These are phyloP conservation scores for Parafenestella ontariensis DNA, from an alignment of 2,329 filamentous ascomycete genomes.

Conservation along the genomic window DNA sequence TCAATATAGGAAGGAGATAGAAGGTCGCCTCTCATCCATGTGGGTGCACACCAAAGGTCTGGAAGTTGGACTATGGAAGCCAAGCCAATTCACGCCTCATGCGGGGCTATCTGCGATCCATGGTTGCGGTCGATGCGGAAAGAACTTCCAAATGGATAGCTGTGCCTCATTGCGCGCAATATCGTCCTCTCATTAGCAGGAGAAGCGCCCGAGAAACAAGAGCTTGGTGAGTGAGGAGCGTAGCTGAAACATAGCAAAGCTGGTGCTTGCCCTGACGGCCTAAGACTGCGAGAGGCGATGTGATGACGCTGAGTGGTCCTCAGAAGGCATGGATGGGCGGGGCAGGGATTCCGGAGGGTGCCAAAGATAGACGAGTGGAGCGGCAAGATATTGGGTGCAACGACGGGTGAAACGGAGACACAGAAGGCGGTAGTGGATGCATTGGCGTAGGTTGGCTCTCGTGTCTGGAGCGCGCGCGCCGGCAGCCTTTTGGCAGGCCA, in stretches of 20 bases:
- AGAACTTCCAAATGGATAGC: too few relatives aligned
- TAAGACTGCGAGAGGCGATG: too few relatives aligned
- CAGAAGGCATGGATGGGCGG: background rate
- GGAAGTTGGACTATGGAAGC: slow-evolving; percentile 22
- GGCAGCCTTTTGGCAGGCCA: too few relatives aligned
- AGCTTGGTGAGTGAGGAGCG: too few relatives aligned
- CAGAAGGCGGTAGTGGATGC: background rate
- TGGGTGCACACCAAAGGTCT: slow-evolving; percentile 21
- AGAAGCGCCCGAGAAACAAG: too few relatives aligned
- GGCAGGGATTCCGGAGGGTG: background rate
- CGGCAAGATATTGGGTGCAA: slow-evolving; percentile 11
- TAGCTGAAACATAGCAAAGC: too few relatives aligned
- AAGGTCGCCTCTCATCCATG: background rate
- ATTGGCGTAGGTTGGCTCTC: slow-evolving; percentile 5
- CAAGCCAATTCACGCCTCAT: slow-evolving; percentile 10
- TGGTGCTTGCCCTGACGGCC: too few relatives aligned
- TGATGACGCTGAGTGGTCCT: too few relatives aligned
- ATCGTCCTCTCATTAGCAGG: too few relatives aligned
- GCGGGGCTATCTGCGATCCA: slow-evolving; percentile 1
- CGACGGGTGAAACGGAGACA: slow-evolving; percentile 19
- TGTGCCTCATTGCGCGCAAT: too few relatives aligned
- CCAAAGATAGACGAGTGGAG: slow-evolving; percentile 20
- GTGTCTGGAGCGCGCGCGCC: too few relatives aligned
- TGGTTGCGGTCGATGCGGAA: slow-evolving; percentile 4
- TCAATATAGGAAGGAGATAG: slow-evolving; percentile 21